Base-by-base conservation (phyloP, 164 flowering plant genomes). In the Malania oleifera region DNA sequence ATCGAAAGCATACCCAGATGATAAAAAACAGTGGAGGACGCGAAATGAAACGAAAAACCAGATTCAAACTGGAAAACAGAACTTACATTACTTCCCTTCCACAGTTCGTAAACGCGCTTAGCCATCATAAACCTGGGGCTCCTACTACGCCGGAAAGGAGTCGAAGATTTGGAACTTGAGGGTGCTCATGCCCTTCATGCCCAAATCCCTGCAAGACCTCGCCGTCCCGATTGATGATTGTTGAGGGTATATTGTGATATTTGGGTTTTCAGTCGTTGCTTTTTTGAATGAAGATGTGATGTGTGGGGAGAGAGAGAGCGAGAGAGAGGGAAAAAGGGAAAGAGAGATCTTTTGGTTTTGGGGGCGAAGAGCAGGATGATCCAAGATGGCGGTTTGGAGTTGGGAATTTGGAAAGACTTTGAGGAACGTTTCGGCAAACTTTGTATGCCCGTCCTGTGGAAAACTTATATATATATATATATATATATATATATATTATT, bases 71-170 rank as follows among this genome's bases (percentile, higher is more conserved):
- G 17, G 4, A 11, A 14, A 5, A 56, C 1, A 2, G 22, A 54
- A 20, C 78, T 73, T 61, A 83, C 89, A 72, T 83, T 83, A 54
- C 65, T 75, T 52, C 85, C 89, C 63, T 79, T 77, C 89, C 89
- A 83, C 24, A 56, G 80, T 75, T 83, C 67, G 64, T 79, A 83
- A n/a, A 83, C 80, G 54, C 84, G 84, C 69, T 77, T 77, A 38
- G 80, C 88, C 87, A 82, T 80, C 54, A 52, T 66, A 48, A 60
- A 24, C 39, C 26, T 11, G 65, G 15, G 28, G 34, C 61, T 19
- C 59, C 28, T 7, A 54, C 71, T 66, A 74, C 17, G 72, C 77
- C 25, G 78, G 73, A 22, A 69, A 40, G 34, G 77, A 73, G 65
- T 71, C 75, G 23, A 77, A 70, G 64, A 70, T 68, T 63, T 65